Evolutionary conservation across 2,329 filamentous ascomycete species (phyloP).

Genomic region (Fusarium sp.): DNA sequence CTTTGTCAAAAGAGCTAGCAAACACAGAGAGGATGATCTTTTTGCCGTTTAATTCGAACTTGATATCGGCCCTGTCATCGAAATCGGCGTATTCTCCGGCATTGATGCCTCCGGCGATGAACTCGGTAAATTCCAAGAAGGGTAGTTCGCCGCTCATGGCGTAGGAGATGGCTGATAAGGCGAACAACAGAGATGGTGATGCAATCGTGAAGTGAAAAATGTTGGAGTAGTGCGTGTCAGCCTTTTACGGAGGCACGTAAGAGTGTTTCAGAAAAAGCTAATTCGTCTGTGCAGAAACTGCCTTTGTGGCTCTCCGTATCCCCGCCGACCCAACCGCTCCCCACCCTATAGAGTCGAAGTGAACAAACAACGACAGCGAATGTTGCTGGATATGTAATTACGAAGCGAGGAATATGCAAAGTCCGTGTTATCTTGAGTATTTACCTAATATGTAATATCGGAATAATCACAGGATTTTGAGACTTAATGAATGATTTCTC

Average conservation of each 20-base stretch:
- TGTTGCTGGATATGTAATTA: background rate
- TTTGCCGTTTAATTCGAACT: background rate
- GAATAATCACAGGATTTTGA: background rate
- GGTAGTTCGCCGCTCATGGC: background rate
- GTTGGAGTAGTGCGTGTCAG: background rate
- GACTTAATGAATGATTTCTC: background rate
- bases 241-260: background rate
- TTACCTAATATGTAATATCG: background rate
- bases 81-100: background rate
- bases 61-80: background rate
- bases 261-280: background rate
- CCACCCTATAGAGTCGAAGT: background rate
- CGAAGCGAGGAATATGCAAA: background rate
- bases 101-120: background rate
- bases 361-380: background rate
- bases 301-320: background rate
- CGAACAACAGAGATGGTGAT: background rate
- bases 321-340: background rate
- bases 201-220: background rate
- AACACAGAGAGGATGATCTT: background rate
- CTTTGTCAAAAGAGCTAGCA: background rate
- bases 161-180: background rate
- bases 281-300: background rate
- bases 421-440: background rate
- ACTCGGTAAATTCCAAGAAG: background rate